Evolutionary conservation across 2,329 filamentous ascomycete genomes (phyloP), one percentile per base, ranked within the genome.

Genomic region (Penicillium fuscoglaucum): DNA sequence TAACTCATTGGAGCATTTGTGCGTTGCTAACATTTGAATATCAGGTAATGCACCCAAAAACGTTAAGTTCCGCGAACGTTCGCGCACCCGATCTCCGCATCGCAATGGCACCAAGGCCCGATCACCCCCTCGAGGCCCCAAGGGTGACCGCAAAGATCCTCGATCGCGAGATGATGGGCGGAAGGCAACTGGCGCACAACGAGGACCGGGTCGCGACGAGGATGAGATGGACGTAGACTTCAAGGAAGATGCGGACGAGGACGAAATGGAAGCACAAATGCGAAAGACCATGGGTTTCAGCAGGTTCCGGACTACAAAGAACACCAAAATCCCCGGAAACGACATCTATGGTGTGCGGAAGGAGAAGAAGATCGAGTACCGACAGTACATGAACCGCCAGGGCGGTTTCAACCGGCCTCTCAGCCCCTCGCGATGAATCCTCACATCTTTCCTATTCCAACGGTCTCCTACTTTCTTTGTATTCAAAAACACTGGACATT

Each of bases 291-390:
- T 99, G 90, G 95, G 95, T 2, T 97, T 99, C 70, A 87, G 87
- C 19, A 85, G 84, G 0, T 99, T 98, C 76, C 88, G 87, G 58
- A 87, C 86, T 26, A 98, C 95, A 21, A 96, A 98, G 76, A 87
- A 90, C 60, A 91, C 89, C 55, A 96, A 97, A 72, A 87, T 99
- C 1, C 83, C 85, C 0, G 95, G 95, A 2, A 99, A 99, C 72
- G 87, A 92, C 71, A 86, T 88, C 43, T 93, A 90, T 55, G 91
- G 82, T 0, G 87, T 97, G 52, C 82, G 88, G 66, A 97, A 95
- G 82, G 91, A 95, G 78, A 97, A 96, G 86, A 93, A 91, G 85
- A 90, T 88, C 15, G 86, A 96, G 80, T 98, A 97, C 72, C 84
- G 95, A 67, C 95, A 99, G 83, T 99, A 99, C 76, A 99, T 99